Base-by-base conservation (phyloP, 2,329 filamentous ascomycete genomes). In the Botrytis aclada region DNA sequence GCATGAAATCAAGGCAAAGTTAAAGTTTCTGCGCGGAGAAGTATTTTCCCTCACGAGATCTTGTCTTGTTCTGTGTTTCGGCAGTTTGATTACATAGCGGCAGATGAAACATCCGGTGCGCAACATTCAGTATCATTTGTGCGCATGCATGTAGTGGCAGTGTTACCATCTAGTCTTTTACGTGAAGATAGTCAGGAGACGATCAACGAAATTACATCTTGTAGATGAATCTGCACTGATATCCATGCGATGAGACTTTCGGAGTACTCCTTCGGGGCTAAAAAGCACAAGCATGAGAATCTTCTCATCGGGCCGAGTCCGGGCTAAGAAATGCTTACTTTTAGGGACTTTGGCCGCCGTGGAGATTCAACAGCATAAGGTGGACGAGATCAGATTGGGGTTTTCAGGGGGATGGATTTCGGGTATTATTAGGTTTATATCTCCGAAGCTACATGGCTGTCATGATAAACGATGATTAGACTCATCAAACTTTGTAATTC, bases 351-450 rank as follows among this genome's bases (percentile, higher is more conserved):
- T 63, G 60, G n/a, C 32, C 60, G 20, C 47, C 20, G 20, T 47
- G 58, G n/a, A 58, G n/a, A 43, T 41, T 54, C 65, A 32, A 67
- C 25, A 51, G 43, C 34, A 32, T 18, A 34, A 67, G 64, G 64
- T 66, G 45, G 45, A 56, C 65, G 37, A 56, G 47, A 32, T 67
- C 34, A 41, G 64, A 67, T 54, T 56, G 37, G 41, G 37, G 41
- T 71, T 66, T 65, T 10, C 70, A 58, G 34, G 61, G 69, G 37
- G 37, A 56, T 29, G 37, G 47, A 56, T 54, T 45, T 66, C 70
- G 70, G 70, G 61, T 25, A 43, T 65, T 71, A 66, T 66, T 58
- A 66, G 39, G 61, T 18, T 58, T 66, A 43, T 66, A 58, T 71
- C 45, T 66, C 70, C 47, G 60, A 58, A 54, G 43, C 34, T 56